Conservation (phyloP, 2,329 filamentous ascomycete genomes). For the Aspergillus tamarii region DNA sequence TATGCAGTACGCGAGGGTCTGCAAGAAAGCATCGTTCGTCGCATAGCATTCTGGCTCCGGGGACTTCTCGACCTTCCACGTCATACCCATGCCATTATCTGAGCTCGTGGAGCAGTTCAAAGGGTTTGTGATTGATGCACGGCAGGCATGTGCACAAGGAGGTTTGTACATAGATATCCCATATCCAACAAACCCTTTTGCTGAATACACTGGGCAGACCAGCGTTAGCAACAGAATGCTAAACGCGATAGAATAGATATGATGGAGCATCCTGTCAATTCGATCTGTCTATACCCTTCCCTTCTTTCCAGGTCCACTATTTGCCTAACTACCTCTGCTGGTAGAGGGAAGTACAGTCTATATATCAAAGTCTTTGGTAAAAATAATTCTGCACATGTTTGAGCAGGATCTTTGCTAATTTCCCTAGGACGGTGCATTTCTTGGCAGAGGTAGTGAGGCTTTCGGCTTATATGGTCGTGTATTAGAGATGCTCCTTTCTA, state of each 20-base stretch:
- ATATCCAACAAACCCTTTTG: conserved; percentile 4
- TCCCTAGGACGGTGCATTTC: neutral
- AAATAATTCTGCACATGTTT: neutral
- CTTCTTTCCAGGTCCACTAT: too few relatives aligned
- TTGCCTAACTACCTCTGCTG: neutral
- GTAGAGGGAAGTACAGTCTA: too few relatives aligned
- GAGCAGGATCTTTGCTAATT: neutral
- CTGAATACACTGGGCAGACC: neutral
- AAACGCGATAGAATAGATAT: neutral
- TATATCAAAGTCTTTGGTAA: neutral
- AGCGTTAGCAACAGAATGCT: neutral
- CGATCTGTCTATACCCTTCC: neutral
- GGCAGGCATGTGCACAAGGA: conserved; percentile 1
- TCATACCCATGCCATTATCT: neutral
- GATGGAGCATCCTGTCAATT: neutral
- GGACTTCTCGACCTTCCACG: neutral
- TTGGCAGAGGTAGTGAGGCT: neutral
- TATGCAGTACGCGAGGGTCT: conserved; percentile 10
- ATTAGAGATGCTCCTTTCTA: neutral
- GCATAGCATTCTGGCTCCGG: conserved; percentile 6
- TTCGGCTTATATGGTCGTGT: neutral
- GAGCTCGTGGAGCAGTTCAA: neutral
- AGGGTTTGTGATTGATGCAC: conserved; percentile 5
- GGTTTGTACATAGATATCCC: conserved; percentile 7
- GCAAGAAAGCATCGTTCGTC: conserved; percentile 4